Base-by-base conservation (phyloP, 2,329 filamentous ascomycete genomes). In the Cercospora sesami region DNA sequence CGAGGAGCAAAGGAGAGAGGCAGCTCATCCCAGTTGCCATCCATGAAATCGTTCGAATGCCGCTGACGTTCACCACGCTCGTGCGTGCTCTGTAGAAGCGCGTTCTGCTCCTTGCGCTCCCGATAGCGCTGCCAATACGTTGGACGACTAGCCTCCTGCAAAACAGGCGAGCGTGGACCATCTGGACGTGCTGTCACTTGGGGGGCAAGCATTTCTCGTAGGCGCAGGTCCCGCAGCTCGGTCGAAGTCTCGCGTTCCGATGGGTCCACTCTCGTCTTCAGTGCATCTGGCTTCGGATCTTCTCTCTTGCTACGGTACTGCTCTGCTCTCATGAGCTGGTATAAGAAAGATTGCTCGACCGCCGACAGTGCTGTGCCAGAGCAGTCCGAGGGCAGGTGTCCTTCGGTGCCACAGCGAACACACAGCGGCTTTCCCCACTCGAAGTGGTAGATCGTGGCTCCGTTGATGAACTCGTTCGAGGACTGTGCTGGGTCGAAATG, bases 391-490 rank as follows among this genome's bases (percentile, higher is more conserved):
- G 70, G 70, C n/a, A 73, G 61, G 62, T 73, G 71, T n/a, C 71
- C 71, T 18, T 60, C 62, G 23, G 12, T 51, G 1, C 71, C 71
- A 58, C 71, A 73, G 7, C 63, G 42, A 9, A 71, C 68, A 39
- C 71, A 73, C 9, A 73, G 68, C 31, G 71, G 71, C 18, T 71
- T 66, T 12, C 71, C 71, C 65, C 67, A 70, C 9, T 67, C 67
- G 64, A 73, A 73, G 31, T 63, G 63, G 58, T 73, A 73, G 23
- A 42, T 36, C 26, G 23, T 55, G 14, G 60, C 18, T 30, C 71
- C 71, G 16, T 73, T 73, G 51, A 73, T 53, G 60, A 72, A 73
- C 2, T 64, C 57, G 36, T 72, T 73, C 2, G 36, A n/a, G 8
- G 71, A 73, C 0, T 10, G 28, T 1, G 48, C 21, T 5, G 69